These are phyloP conservation scores for Aspergillus transmontanensis DNA, from an alignment of 2,329 filamentous ascomycete species.

Conservation along the genomic window DNA sequence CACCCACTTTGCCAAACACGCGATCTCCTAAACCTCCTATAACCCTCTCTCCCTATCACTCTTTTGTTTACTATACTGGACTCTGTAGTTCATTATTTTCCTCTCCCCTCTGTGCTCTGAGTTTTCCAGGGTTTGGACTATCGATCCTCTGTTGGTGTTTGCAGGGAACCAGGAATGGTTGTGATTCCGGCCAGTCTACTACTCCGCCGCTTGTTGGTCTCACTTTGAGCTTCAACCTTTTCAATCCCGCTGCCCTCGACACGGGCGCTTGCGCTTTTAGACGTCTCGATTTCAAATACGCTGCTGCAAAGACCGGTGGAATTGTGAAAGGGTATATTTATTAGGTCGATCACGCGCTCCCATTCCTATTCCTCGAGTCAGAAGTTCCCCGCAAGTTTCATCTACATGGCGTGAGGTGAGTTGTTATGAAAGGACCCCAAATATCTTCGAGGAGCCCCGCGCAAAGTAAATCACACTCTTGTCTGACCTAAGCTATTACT, in stretches of 20 bases:
- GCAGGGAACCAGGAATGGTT: slow-evolving; percentile 31
- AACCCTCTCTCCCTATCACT: slow-evolving; percentile 2
- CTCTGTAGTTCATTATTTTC: neutral
- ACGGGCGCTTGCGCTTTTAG: slow-evolving; percentile 16
- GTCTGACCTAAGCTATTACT: slow-evolving; percentile 3
- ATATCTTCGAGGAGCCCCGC: slow-evolving; percentile 18
- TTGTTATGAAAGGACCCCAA: slow-evolving; percentile 19
- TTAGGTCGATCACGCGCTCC: slow-evolving; percentile 17
- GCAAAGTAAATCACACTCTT: slow-evolving; percentile 11
- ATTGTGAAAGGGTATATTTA: neutral
- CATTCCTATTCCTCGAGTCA: slow-evolving; percentile 12
- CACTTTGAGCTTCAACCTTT: slow-evolving; percentile 32
- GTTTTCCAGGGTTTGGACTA: neutral
- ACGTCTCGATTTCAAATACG: neutral
- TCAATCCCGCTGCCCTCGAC: slow-evolving; percentile 20
- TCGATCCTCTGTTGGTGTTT: slow-evolving; percentile 9
- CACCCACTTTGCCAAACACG: slow-evolving; percentile 28
- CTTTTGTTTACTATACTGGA: slow-evolving; percentile 4
- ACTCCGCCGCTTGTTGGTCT: slow-evolving; percentile 40
- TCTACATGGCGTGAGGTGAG: slow-evolving; percentile 31
- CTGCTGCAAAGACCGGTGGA: neutral
- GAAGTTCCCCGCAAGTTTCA: slow-evolving; percentile 28
- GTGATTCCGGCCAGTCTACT: slow-evolving; percentile 33
- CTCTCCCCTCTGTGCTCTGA: slow-evolving; percentile 3
- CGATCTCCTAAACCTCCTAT: slow-evolving; percentile 19